Base-by-base conservation (phyloP, 805 yeast genomes). In the Suhomyces emberorum region DNA sequence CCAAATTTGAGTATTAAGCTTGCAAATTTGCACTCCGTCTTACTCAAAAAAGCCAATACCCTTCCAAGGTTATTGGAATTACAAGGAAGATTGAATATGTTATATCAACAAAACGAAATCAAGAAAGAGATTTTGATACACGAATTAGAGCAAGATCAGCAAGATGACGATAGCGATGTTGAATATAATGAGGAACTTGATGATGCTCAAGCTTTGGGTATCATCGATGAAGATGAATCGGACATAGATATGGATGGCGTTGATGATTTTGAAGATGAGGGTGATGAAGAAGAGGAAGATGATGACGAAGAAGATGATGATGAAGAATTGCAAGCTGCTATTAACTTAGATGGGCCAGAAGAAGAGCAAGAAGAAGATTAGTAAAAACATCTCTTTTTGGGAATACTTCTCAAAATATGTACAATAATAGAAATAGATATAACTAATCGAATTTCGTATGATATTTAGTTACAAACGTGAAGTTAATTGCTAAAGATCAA, bases 131-230 rank as follows among this genome's bases (percentile, higher is more conserved):
- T 72, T 22, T 42, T 63, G 30, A 56, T 41, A 41, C 56, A 48
- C 15, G 56, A 49, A 3, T 47, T 45, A 7, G 52, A 51, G 15
- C 57, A 52, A n/a, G 55, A 47, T n/a, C 58, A 57, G 7, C 58
- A 54, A 7, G 63, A 55, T 4, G 50, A 49, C 32, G 77, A 72
- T 39, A 59, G 68, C 34, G 80, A 72, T 34, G 83, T 82, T n/a
- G 89, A 83, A 47, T 82, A 81, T 49, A 65, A 77, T 16, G 91
- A 83, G 58, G 89, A 81, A 48, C 54, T 82, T 17, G 82, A 76
- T 50, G 79, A 74, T 44, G 75, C 74, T 4, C 34, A 47, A 26
- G 52, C 42, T n/a, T 36, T 42, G 36, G 57, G 54, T 3, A 42
- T 44, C 6, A 35, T 42, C 9, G 43, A 39, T 12, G 39, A 44